Conservation (phyloP, 225 moss, liverwort and hornwort species). For the Antitrichia curtipendula region DNA sequence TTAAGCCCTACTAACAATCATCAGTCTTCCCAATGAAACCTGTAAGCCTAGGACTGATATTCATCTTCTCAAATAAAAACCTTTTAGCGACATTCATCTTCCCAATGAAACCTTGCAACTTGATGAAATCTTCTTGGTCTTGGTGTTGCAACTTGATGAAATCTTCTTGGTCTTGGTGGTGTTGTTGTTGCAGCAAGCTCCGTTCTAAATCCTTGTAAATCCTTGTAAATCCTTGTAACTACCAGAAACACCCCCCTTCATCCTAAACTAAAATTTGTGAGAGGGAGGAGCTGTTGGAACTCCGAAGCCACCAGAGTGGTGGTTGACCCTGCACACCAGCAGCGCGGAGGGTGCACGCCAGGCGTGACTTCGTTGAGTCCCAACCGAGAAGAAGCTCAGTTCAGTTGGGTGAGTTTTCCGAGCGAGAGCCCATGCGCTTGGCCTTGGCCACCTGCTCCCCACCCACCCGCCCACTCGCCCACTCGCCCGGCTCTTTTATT, state of each 20-base stretch:
- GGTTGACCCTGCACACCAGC: not conserved
- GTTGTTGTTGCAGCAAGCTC: not conserved
- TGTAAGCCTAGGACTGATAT: no score
- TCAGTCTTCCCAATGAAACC: not conserved
- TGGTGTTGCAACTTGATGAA: not conserved
- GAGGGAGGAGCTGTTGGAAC: not conserved
- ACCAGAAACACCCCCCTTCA: no score
- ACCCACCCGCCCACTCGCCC: not conserved
- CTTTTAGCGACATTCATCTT: not conserved
- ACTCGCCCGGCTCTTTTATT: not conserved
- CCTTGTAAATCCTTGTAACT: not conserved
- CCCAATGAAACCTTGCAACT: no score
- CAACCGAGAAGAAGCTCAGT: not conserved
- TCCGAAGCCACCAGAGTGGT: not conserved
- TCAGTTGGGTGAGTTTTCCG: not conserved
- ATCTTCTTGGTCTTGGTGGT: not conserved
- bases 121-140: no score
- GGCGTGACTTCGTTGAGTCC: not conserved
- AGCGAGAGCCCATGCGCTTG: conserved; percentile 15
- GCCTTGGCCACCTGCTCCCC: conserved; percentile 37
- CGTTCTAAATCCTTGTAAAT: not conserved
- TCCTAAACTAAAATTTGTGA: not conserved
- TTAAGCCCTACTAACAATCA: not conserved
- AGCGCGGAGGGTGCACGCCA: not conserved
- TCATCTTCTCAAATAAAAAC: not conserved